Percentiles rank a stretch among this genome's conserved stretches.
Evolutionary conservation across 768 basidiomycete species (phyloP).

Genomic region (Mycena epipterygia): DNA sequence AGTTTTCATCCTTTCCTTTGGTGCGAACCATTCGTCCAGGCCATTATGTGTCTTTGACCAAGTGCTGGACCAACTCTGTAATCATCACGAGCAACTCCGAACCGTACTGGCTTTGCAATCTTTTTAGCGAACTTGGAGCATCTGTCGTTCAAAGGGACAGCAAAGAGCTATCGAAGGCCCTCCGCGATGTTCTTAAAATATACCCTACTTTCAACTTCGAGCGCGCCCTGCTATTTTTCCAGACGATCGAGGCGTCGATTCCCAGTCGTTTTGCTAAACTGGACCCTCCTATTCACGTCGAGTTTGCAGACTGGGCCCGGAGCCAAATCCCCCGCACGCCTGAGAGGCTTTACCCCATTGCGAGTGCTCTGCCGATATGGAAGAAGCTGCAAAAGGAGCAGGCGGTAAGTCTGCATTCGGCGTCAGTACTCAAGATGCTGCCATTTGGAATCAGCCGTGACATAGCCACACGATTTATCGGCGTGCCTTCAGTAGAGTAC

Average conservation of each 20-base stretch:
- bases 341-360: conserved; percentile 34
- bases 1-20: conserved; percentile 45
- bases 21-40: conserved; percentile 46
- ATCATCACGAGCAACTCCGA: conserved; percentile 40
- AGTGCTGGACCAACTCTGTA: conserved; percentile 42
- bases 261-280: conserved; percentile 39
- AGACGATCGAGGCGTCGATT: conserved; percentile 17
- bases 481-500: conserved; percentile 21
- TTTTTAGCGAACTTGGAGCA: conserved; percentile 42
- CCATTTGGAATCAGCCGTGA: conserved; percentile 33
- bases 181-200: conserved; percentile 36
- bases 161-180: conserved; percentile 34
- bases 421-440: conserved; percentile 40
- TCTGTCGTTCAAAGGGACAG: conserved; percentile 38
- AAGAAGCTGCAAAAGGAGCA: conserved; percentile 33
- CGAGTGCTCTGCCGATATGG: conserved; percentile 53
- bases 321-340: conserved; percentile 27
- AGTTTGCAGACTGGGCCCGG: conserved; percentile 51
- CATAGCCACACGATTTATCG: conserved; percentile 21
- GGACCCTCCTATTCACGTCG: conserved; percentile 24
- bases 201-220: conserved; percentile 35
- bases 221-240: conserved; percentile 37
- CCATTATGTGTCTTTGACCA: conserved; percentile 48
- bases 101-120: conserved; percentile 33
- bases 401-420: conserved; percentile 20